phyloP scores from a whole-genome alignment of 371 early-diverging fungal genomes.

The Entomophthora muscae region DNA sequence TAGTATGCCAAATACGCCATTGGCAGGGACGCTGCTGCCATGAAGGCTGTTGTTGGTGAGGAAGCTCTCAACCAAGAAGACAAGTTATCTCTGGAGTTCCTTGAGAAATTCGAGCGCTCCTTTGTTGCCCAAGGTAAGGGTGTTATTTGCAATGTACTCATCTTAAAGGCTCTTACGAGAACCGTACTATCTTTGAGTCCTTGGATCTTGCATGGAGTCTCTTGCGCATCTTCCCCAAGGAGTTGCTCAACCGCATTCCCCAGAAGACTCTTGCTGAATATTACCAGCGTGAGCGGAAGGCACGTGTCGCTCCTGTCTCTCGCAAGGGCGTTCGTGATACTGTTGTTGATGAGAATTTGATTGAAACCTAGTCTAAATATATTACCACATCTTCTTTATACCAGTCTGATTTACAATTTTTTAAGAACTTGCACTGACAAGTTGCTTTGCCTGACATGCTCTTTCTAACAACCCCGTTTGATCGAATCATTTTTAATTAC shows the following conservation, averaged over 20 bases:
- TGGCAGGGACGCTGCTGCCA: slow-evolving; percentile 98
- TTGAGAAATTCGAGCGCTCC: slow-evolving; percentile 97
- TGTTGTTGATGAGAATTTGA: slow-evolving; percentile 1
- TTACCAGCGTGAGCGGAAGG: slow-evolving; percentile 69
- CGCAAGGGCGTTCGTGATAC: slow-evolving; percentile 9
- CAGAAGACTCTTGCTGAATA: slow-evolving; percentile 89
- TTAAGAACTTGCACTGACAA: no score
- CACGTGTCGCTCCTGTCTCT: not conserved
- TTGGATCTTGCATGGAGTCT: slow-evolving; percentile 98
- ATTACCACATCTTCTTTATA: no score
- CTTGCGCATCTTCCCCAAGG: slow-evolving; percentile 99
- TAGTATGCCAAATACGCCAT: slow-evolving; percentile 99
- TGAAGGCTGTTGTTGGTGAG: slow-evolving; percentile 99
- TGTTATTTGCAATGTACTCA: slow-evolving; percentile 8
- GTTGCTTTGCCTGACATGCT: no score
- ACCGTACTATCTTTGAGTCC: slow-evolving; percentile 93
- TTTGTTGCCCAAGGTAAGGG: slow-evolving; percentile 87
- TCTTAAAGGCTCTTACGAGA: slow-evolving; percentile 61
- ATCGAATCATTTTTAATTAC: no score
- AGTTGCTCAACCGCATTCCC: slow-evolving; percentile 99
- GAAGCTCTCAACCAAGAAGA: slow-evolving; percentile 98
- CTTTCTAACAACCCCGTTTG: no score
- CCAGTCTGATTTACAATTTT: no score
- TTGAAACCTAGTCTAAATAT: slow-evolving; percentile 8
- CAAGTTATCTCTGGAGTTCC: slow-evolving; percentile 94